A percentile compares a stretch with the other conserved stretches of the same genome.
These are phyloP conservation scores for Xylariaceae sp. DNA, from an alignment of 2,329 filamentous ascomycete species.

Conservation along the genomic window DNA sequence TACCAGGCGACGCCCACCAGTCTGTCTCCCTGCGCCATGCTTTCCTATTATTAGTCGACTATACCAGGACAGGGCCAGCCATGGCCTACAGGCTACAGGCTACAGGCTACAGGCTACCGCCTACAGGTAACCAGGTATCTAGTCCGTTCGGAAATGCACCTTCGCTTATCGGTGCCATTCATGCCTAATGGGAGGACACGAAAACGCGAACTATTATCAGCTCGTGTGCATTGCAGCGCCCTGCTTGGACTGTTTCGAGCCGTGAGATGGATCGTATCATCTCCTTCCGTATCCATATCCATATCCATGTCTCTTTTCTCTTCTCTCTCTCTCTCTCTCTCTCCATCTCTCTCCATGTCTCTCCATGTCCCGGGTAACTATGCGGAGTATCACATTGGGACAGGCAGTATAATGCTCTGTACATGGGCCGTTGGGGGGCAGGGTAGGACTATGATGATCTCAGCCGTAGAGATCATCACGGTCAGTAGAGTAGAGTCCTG, in stretches of 20 bases:
- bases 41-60: background rate
- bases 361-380: background rate
- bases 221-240: conserved; percentile 6
- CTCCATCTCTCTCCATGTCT: background rate
- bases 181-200: conserved; percentile 1
- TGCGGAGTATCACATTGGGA: background rate
- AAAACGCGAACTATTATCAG: conserved; percentile 3
- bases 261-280: conserved; percentile 3
- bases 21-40: background rate
- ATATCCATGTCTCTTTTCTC: background rate
- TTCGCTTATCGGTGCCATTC: conserved; percentile 18
- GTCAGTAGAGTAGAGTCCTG: background rate
- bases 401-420: background rate
- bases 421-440: background rate
- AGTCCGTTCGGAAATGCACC: conserved; percentile 12
- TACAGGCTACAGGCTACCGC: no score
- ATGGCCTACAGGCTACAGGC: no score
- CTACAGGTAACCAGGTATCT: background rate
- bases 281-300: background rate
- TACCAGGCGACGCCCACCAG: background rate
- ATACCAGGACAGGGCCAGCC: background rate
- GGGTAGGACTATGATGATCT: conserved; percentile 3
- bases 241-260: conserved; percentile 13
- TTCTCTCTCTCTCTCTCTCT: background rate
- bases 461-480: background rate